Evolutionary conservation across 306 rosid species (phyloP).

Genomic region (Fagus sylvatica): DNA sequence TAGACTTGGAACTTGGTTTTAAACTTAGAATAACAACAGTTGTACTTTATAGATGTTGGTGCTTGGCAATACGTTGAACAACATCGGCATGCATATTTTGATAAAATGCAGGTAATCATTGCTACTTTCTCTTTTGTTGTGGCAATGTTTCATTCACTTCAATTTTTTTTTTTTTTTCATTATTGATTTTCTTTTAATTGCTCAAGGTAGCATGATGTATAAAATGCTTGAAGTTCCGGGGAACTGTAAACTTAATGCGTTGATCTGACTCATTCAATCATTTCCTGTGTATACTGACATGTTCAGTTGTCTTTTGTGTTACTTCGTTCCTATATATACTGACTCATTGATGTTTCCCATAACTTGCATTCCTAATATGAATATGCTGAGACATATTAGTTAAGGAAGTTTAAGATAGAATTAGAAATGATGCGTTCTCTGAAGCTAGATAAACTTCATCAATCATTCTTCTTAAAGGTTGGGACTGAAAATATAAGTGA

Average conservation of each 20-base stretch:
- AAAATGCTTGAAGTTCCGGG: neutral
- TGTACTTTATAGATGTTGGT: slow-evolving; percentile 65
- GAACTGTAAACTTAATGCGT: neutral
- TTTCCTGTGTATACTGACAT: neutral
- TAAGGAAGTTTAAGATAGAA: neutral
- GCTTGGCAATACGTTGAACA: slow-evolving; percentile 91
- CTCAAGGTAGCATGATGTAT: neutral
- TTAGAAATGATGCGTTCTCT: neutral
- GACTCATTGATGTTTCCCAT: neutral
- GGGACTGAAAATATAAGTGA: neutral
- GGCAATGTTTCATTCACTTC: neutral
- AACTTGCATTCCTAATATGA: neutral
- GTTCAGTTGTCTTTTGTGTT: neutral
- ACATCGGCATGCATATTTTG: slow-evolving; percentile 81
- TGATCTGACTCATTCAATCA: neutral
- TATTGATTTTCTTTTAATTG: neutral
- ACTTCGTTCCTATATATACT: neutral
- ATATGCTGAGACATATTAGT: neutral
- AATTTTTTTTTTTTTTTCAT: slow-evolving; percentile 6
- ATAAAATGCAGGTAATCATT: slow-evolving; percentile 78
- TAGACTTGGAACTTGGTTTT: neutral
- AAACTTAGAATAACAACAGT: slow-evolving; percentile 20
- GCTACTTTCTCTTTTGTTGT: neutral
- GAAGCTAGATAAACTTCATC: neutral
- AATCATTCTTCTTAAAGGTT: neutral